phyloP scores from a whole-genome alignment of 306 rosid genomes.

The Castanea sativa region DNA sequence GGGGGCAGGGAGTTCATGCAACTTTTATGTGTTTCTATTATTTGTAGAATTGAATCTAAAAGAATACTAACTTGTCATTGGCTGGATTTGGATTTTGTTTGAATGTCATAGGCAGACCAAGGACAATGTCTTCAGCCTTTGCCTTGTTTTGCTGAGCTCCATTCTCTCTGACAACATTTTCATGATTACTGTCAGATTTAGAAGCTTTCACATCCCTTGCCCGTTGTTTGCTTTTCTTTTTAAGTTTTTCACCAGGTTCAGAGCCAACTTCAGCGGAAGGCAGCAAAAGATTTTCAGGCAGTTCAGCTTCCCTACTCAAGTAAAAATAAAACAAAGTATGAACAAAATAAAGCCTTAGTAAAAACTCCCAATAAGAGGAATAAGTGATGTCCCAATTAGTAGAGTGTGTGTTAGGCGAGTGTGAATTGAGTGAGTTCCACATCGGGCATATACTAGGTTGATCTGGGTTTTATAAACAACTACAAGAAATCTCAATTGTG shows the following conservation, averaged over 20 bases:
- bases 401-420: no score
- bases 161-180: constrained; percentile 23
- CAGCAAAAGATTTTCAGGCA: neutral
- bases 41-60: neutral
- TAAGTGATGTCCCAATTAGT: neutral
- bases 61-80: constrained; percentile 42
- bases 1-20: neutral
- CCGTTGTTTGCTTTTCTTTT: constrained; percentile 26
- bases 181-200: constrained; percentile 10
- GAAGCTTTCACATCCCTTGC: constrained; percentile 10
- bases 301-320: neutral
- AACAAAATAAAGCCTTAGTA: neutral
- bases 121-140: constrained; percentile 15
- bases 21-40: neutral
- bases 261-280: neutral
- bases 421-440: no score
- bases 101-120: constrained; percentile 23
- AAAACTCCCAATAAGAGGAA: neutral
- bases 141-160: neutral
- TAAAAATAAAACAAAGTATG: neutral
- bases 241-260: constrained; percentile 17
- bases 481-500: no score
- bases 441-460: no score
- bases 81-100: constrained; percentile 33
- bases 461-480: no score